phyloP scores from a whole-genome alignment of 163 green algal species.

The Volvox carteri region DNA sequence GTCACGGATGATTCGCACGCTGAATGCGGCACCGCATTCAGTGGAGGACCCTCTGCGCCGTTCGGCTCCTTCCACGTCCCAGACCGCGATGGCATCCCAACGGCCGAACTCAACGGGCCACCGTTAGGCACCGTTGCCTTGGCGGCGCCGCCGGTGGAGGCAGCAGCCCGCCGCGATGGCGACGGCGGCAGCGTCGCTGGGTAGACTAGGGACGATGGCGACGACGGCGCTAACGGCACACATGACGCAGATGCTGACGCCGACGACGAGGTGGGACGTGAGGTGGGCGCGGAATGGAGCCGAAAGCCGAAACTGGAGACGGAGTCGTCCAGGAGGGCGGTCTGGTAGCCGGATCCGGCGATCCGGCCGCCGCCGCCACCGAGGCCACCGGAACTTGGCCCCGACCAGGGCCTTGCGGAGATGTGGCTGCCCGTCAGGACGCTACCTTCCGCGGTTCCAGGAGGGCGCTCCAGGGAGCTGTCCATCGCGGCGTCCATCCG shows the following conservation, averaged over 20 bases:
- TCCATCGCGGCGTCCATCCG: neutral
- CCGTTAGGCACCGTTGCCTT: neutral
- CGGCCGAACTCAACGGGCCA: neutral
- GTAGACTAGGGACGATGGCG: neutral
- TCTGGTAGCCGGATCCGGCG: conserved; percentile 12
- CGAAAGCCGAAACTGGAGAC: conserved; percentile 51
- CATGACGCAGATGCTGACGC: neutral
- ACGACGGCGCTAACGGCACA: neutral
- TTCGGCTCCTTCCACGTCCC: neutral
- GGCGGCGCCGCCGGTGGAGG: neutral
- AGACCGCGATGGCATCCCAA: neutral
- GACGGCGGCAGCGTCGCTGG: neutral
- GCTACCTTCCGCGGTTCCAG: conserved; percentile 30
- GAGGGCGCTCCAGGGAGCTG: neutral
- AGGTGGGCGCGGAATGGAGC: neutral
- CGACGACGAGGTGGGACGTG: neutral
- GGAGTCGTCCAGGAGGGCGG: conserved; percentile 36
- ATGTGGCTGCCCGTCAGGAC: conserved; percentile 50
- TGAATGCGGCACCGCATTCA: too few species aligned
- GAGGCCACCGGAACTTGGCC: neutral
- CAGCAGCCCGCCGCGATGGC: neutral
- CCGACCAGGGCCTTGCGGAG: conserved; percentile 31
- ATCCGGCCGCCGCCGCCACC: neutral
- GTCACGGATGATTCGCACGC: neutral
- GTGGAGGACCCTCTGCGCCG: neutral